A percentile compares a stretch with the other conserved stretches of the same genome.
These are phyloP conservation scores for Rhodosporidiobolus sp. DNA, from an alignment of 768 basidiomycete genomes.

Conservation along the genomic window DNA sequence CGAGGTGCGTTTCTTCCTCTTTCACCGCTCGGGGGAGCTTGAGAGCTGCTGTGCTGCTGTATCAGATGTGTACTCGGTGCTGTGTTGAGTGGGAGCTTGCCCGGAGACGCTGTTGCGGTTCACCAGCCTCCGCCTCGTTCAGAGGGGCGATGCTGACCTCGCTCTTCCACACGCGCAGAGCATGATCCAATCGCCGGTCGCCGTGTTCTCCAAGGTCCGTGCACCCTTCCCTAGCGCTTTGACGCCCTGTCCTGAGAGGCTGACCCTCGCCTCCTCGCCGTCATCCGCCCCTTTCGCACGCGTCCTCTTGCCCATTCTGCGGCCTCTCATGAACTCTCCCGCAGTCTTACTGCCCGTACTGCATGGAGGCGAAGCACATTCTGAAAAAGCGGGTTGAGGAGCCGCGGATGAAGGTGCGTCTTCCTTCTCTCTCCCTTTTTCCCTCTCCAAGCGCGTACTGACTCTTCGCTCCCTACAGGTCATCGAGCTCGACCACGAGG, in stretches of 20 bases:
- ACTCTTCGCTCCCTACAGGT: background rate
- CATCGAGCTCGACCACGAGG: slow-evolving; percentile 30
- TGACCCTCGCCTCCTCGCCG: too few species aligned
- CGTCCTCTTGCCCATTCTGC: background rate
- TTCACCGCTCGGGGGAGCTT: too few species aligned
- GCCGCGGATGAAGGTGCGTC: slow-evolving; percentile 18
- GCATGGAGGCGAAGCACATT: slow-evolving; percentile 31
- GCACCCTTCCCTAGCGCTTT: too few species aligned
- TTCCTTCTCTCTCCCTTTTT: too few species aligned
- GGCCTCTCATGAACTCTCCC: too few species aligned
- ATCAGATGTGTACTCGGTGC: too few species aligned
- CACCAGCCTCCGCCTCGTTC: too few species aligned
- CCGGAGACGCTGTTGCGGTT: too few species aligned
- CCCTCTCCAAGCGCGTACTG: background rate
- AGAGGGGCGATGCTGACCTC: background rate
- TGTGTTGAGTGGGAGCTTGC: too few species aligned
- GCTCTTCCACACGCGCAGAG: background rate
- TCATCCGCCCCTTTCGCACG: background rate
- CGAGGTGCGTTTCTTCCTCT: slow-evolving; percentile 16
- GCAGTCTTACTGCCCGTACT: slow-evolving; percentile 35
- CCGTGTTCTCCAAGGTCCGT: slow-evolving; percentile 15
- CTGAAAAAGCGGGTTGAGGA: slow-evolving; percentile 15
- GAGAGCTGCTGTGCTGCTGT: too few species aligned
- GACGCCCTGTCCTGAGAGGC: too few species aligned
- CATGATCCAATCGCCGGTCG: slow-evolving; percentile 12